Percentiles rank a stretch among this genome's conserved stretches.
phyloP scores from a whole-genome alignment of 192 early-diverging fungal species.

The Entomortierella lignicola region DNA sequence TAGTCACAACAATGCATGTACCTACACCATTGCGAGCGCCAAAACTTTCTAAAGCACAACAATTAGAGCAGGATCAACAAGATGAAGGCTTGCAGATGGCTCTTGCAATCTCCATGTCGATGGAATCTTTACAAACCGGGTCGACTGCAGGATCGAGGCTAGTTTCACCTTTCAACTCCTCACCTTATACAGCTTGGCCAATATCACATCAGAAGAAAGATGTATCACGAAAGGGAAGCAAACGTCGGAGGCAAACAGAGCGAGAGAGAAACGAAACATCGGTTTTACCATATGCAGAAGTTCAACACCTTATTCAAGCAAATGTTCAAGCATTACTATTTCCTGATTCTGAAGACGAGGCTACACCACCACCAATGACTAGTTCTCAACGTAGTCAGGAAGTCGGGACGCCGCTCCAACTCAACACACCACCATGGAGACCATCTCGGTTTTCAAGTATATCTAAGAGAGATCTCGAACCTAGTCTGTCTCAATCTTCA shows the following conservation, averaged over 20 bases:
- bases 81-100: constrained; percentile 42
- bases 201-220: constrained; percentile 5
- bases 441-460: constrained; percentile 33
- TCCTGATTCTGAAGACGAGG: constrained; percentile 7
- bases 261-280: constrained; percentile 37
- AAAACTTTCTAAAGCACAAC: constrained; percentile 7
- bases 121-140: background rate
- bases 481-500: constrained; percentile 19
- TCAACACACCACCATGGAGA: constrained; percentile 40
- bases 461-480: constrained; percentile 1
- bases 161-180: background rate
- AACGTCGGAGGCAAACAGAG: constrained; percentile 18
- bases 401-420: background rate
- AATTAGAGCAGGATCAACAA: constrained; percentile 34
- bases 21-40: constrained; percentile 2
- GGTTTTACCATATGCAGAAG: constrained; percentile 24
- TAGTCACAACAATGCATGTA: constrained; percentile 27
- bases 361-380: background rate
- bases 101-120: constrained; percentile 42
- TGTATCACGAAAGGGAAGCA: constrained; percentile 2
- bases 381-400: background rate
- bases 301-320: constrained; percentile 39
- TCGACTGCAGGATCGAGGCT: constrained; percentile 1
- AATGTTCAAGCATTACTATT: constrained; percentile 42
- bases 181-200: constrained; percentile 5